A percentile compares a stretch with the other conserved stretches of the same genome.
phyloP scores from a whole-genome alignment of 2,329 filamentous ascomycete species.

The Trichoderma citrinoviride region DNA sequence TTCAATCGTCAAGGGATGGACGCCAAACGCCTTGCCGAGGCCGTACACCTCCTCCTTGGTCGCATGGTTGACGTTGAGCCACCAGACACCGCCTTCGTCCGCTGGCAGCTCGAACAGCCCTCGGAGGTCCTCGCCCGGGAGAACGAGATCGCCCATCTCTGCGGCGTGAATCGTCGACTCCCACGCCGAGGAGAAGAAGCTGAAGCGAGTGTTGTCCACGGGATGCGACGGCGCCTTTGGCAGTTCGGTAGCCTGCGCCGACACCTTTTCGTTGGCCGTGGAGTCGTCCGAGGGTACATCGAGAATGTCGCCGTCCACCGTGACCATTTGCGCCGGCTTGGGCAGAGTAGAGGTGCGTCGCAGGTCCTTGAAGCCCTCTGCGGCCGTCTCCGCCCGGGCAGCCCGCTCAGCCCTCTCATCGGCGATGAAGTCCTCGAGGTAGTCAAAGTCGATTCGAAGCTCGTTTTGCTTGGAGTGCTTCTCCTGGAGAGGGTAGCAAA shows the following conservation, averaged over 20 bases:
- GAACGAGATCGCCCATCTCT: conserved; percentile 81
- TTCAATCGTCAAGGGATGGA: conserved; percentile 93
- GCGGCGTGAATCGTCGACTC: conserved; percentile 91
- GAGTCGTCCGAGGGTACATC: conserved; percentile 51
- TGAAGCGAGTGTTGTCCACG: conserved; percentile 75
- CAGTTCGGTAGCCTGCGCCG: conserved; percentile 34
- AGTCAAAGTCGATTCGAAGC: conserved; percentile 86
- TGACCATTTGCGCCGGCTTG: conserved; percentile 42
- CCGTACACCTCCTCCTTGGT: conserved; percentile 83
- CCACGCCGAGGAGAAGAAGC: conserved; percentile 94
- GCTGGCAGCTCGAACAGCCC: conserved; percentile 74
- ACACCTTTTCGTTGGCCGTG: conserved; percentile 46
- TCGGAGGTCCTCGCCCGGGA: conserved; percentile 85
- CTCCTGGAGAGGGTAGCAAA: conserved; percentile 80
- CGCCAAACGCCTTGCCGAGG: conserved; percentile 90
- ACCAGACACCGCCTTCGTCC: conserved; percentile 85
- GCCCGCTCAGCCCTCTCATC: conserved; percentile 47
- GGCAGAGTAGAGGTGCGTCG: conserved; percentile 30
- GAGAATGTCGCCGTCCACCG: conserved; percentile 56
- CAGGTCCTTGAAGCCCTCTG: conserved; percentile 36
- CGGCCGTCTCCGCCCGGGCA: conserved; percentile 48
- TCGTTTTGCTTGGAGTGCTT: conserved; percentile 56
- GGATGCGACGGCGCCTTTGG: conserved; percentile 41
- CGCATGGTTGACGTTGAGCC: conserved; percentile 90
- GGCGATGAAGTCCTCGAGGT: conserved; percentile 86